phyloP scores from a whole-genome alignment of 345 rosid genomes.

The Sonneratia alba region DNA sequence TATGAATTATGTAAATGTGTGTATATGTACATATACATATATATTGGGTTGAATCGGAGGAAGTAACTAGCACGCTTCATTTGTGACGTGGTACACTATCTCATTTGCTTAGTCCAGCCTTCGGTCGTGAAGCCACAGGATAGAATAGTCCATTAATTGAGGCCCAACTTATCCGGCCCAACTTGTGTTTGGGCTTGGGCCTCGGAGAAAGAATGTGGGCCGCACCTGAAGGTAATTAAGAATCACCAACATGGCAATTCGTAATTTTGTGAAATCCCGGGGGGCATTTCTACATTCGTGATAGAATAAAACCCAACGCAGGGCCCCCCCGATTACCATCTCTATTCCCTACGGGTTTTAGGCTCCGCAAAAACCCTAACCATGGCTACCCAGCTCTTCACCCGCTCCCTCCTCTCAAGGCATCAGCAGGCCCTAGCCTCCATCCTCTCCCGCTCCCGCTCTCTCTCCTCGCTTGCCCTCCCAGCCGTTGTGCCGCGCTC shows the following conservation, averaged over 20 bases:
- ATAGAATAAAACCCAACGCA: neutral
- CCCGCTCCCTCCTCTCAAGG: conserved; percentile 28
- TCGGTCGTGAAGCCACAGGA: no score
- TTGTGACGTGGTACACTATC: no score
- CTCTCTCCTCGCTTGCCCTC: conserved; percentile 8
- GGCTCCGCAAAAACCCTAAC: conserved; percentile 5
- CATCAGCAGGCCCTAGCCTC: conserved; percentile 20
- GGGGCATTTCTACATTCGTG: neutral
- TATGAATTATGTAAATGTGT: no score
- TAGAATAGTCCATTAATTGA: no score
- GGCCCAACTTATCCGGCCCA: neutral
- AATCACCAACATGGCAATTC: neutral
- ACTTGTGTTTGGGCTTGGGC: neutral
- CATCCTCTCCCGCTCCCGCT: conserved; percentile 19
- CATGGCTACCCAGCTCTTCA: conserved; percentile 37
- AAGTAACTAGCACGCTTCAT: no score
- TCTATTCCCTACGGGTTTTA: neutral
- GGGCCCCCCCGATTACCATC: neutral
- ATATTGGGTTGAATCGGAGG: no score
- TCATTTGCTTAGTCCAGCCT: no score
- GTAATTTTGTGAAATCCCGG: neutral
- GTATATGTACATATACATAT: no score
- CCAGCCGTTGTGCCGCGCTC: neutral
- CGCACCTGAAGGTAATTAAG: no score
- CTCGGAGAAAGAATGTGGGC: no score